Percentiles rank a stretch among this genome's conserved stretches.
Conservation (phyloP, 2,329 filamentous ascomycete species). For the Beauveria scarabaeidicola region DNA sequence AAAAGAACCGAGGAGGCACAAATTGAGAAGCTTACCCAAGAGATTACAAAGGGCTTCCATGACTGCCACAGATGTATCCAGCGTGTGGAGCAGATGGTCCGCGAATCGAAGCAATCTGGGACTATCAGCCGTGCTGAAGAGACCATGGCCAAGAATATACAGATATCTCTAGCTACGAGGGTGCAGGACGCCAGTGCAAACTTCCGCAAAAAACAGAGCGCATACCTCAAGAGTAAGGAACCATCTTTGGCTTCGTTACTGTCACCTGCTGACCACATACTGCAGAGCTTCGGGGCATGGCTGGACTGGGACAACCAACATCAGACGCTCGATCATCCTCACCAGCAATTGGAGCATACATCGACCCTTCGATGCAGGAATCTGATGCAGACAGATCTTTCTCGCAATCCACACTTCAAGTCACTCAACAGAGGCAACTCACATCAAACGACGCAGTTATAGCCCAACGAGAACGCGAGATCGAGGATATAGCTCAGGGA, state of each 20-base stretch:
- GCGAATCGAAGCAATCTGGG: slow-evolving; percentile 65
- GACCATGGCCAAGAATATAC: slow-evolving; percentile 92
- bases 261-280: background rate
- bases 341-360: slow-evolving; percentile 49
- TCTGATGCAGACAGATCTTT: slow-evolving; percentile 90
- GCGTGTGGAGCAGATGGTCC: slow-evolving; percentile 78
- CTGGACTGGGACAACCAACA: slow-evolving; percentile 46
- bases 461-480: slow-evolving; percentile 86
- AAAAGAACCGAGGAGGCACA: slow-evolving; percentile 80
- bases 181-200: slow-evolving; percentile 87
- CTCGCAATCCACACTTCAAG: slow-evolving; percentile 80
- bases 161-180: slow-evolving; percentile 77
- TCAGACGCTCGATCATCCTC: slow-evolving; percentile 43
- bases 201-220: slow-evolving; percentile 96
- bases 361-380: slow-evolving; percentile 82
- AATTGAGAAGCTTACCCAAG: slow-evolving; percentile 84
- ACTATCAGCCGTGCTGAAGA: slow-evolving; percentile 76
- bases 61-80: slow-evolving; percentile 84
- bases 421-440: slow-evolving; percentile 60
- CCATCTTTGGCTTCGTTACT: background rate
- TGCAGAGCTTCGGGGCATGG: slow-evolving; percentile 65
- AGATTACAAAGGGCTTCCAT: slow-evolving; percentile 83
- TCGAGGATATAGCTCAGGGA: slow-evolving; percentile 94
- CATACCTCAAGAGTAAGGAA: slow-evolving; percentile 78
- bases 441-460: slow-evolving; percentile 77